Evolutionary conservation across 2,329 filamentous ascomycete species (phyloP).

Genomic region (Aspergillus sp.): DNA sequence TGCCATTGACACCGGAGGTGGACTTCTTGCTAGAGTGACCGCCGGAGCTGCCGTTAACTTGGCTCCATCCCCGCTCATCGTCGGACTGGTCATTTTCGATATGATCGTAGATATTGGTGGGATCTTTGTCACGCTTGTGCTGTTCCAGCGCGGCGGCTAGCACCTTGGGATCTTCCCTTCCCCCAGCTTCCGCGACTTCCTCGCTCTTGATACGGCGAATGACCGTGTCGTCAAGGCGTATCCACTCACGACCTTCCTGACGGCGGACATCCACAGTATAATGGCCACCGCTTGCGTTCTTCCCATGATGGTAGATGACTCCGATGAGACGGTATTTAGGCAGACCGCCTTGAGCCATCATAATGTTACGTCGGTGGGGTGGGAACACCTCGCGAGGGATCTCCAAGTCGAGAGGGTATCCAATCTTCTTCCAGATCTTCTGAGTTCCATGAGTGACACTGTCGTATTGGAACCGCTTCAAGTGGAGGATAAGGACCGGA

Average conservation of each 20-base stretch:
- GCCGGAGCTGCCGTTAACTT: conserved; percentile 69
- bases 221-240: conserved; percentile 90
- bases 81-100: conserved; percentile 69
- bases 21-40: conserved; percentile 69
- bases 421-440: conserved; percentile 98
- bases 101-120: conserved; percentile 75
- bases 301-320: conserved; percentile 96
- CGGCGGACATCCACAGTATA: conserved; percentile 97
- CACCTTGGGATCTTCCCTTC: conserved; percentile 75
- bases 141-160: conserved; percentile 69
- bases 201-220: conserved; percentile 83
- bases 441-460: conserved; percentile 79
- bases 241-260: conserved; percentile 94
- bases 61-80: conserved; percentile 73
- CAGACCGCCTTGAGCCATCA: conserved; percentile 68
- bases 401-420: conserved; percentile 91
- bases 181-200: conserved; percentile 84
- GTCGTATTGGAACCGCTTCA: conserved; percentile 98
- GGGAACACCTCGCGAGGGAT: conserved; percentile 90
- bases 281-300: conserved; percentile 92
- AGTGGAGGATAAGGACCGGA: conserved; percentile 87
- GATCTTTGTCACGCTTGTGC: conserved; percentile 59
- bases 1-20: conserved; percentile 69
- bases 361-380: conserved; percentile 69
- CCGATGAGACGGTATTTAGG: conserved; percentile 85